Evolutionary conservation across 805 yeast species (phyloP).

Genomic region (Metschnikowia lunata): DNA sequence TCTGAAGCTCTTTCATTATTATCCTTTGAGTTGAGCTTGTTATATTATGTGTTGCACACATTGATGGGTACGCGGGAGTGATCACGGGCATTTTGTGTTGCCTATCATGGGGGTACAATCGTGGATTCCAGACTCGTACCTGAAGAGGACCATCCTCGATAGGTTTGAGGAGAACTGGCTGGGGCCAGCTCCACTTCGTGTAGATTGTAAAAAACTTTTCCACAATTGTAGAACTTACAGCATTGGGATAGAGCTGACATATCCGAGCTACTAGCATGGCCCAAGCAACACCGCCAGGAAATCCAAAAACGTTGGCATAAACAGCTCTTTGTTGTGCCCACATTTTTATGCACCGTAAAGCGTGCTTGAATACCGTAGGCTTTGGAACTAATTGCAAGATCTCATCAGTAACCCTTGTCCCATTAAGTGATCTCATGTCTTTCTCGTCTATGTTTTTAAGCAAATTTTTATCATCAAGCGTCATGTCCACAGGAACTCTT

Average conservation of each 20-base stretch:
- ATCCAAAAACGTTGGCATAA: constrained; percentile 92
- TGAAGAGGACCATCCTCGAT: constrained; percentile 97
- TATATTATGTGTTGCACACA: constrained; percentile 98
- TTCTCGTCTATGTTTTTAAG: constrained; percentile 85
- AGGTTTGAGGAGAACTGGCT: constrained; percentile 86
- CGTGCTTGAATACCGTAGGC: constrained; percentile 87
- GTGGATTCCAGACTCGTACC: constrained; percentile 96
- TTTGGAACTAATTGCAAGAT: constrained; percentile 87
- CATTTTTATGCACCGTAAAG: constrained; percentile 84
- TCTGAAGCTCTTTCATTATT: constrained; percentile 69
- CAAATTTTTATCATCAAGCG: constrained; percentile 79
- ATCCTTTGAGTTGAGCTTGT: constrained; percentile 82
- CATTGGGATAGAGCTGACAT: constrained; percentile 94
- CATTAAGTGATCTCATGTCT: constrained; percentile 86
- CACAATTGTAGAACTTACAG: constrained; percentile 89
- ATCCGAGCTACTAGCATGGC: constrained; percentile 98
- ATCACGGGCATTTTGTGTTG: constrained; percentile 95
- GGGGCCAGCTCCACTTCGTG: constrained; percentile 96
- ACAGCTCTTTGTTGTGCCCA: constrained; percentile 97
- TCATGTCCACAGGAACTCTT: constrained; percentile 70
- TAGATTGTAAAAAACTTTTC: constrained; percentile 83
- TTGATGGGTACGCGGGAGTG: constrained; percentile 96
- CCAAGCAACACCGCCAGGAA: constrained; percentile 99
- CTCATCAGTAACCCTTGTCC: constrained; percentile 96
- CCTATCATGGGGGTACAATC: constrained; percentile 82